Evolutionary conservation across 345 rosid genomes (phyloP).

Genomic region (Citrus mangshanensis): DNA sequence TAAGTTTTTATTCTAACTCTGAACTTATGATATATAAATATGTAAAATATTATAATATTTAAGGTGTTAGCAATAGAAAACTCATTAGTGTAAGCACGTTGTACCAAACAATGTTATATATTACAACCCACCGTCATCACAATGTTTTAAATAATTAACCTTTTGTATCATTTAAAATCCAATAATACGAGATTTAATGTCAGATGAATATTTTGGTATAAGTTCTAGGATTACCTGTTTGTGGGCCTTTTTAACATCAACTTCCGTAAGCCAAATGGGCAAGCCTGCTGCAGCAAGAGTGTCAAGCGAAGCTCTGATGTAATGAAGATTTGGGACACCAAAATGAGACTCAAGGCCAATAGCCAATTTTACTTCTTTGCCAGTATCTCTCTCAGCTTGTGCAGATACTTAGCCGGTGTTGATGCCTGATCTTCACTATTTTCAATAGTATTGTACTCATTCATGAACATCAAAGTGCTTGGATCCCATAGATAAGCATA

Average conservation of each 20-base stretch:
- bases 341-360: conserved; percentile 83
- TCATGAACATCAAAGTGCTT: conserved; percentile 42
- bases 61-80: no score
- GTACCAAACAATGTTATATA: no score
- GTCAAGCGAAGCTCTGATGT: conserved; percentile 63
- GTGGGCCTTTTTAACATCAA: conserved; percentile 43
- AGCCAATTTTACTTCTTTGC: conserved; percentile 19
- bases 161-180: no score
- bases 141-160: no score
- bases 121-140: no score
- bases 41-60: no score
- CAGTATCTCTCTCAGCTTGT: conserved; percentile 35
- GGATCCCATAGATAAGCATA: conserved; percentile 27
- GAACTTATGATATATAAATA: no score
- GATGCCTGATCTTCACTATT: conserved; percentile 33
- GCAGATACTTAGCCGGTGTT: conserved; percentile 42
- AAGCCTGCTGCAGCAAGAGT: conserved; percentile 40
- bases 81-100: no score
- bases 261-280: conserved; percentile 79
- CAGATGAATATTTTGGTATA: no score
- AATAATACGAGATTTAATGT: no score
- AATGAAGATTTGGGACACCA: conserved; percentile 44
- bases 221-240: conserved; percentile 26
- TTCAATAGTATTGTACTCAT: conserved; percentile 69
- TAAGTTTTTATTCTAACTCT: no score